These are phyloP conservation scores for Dipodascopsis uninucleata DNA, from an alignment of 805 yeast species.

Conservation along the genomic window DNA sequence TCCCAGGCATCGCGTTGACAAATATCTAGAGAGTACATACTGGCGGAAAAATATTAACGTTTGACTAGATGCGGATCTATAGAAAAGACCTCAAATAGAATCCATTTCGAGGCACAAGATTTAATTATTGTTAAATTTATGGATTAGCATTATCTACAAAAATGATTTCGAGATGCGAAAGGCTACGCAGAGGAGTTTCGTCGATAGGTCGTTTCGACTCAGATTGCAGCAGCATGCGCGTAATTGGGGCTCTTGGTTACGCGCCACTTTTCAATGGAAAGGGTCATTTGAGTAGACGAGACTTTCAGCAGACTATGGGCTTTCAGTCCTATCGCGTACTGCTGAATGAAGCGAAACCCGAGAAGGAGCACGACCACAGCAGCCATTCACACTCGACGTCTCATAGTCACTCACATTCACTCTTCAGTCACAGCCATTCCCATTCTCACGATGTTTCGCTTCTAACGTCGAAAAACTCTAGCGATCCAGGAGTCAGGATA, in stretches of 20 bases:
- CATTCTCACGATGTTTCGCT: constrained; percentile 17
- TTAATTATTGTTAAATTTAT: too few species aligned
- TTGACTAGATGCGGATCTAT: too few species aligned
- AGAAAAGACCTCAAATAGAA: too few species aligned
- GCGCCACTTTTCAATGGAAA: not conserved
- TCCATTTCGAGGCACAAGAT: too few species aligned
- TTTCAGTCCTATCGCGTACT: not conserved
- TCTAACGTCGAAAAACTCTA: constrained; percentile 39
- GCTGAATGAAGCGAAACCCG: too few species aligned
- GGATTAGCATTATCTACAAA: too few species aligned
- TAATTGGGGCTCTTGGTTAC: not conserved
- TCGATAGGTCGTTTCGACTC: not conserved
- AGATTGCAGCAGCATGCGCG: not conserved
- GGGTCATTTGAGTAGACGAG: not conserved
- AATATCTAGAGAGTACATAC: too few species aligned
- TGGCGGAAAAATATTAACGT: too few species aligned
- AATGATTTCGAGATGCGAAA: too few species aligned
- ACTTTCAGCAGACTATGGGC: not conserved
- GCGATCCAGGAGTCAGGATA: constrained; percentile 84
- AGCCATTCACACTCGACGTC: constrained; percentile 7
- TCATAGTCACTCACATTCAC: constrained; percentile 21
- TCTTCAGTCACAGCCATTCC: constrained; percentile 22
- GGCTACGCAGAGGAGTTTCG: not conserved
- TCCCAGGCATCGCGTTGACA: too few species aligned
- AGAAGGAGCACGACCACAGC: not conserved